Evolutionary conservation across 2,329 filamentous ascomycete genomes (phyloP).

Genomic region (Stagonosporopsis chrysanthemi): DNA sequence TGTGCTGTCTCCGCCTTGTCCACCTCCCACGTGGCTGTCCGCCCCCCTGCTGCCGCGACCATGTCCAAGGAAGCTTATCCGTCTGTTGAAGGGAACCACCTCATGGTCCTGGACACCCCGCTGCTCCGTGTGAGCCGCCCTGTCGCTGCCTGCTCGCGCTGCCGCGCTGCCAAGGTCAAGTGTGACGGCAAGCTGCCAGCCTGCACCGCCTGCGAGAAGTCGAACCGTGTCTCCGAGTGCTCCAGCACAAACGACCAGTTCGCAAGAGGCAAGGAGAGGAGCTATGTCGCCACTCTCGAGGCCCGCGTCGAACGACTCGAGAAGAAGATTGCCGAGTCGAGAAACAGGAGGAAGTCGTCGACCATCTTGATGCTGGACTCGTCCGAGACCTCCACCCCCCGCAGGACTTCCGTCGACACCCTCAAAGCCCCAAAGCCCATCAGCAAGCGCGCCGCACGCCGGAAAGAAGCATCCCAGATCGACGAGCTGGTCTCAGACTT

Average conservation of each 20-base stretch:
- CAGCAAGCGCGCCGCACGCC: constrained; percentile 54
- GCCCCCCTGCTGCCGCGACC: background rate
- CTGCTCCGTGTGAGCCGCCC: constrained; percentile 77
- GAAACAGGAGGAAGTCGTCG: constrained; percentile 75
- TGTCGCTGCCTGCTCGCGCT: constrained; percentile 81
- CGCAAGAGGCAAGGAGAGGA: constrained; percentile 91
- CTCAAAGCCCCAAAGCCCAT: constrained; percentile 42
- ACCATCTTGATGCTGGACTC: constrained; percentile 71
- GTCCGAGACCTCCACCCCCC: constrained; percentile 61
- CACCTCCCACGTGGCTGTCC: constrained; percentile 8
- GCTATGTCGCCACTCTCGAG: constrained; percentile 96
- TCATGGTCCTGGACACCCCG: constrained; percentile 62
- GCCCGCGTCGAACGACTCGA: constrained; percentile 88
- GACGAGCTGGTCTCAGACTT: constrained; percentile 94
- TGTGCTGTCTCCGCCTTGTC: background rate
- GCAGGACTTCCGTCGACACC: constrained; percentile 51
- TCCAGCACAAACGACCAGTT: constrained; percentile 96
- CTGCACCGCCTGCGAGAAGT: constrained; percentile 93
- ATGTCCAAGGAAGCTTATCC: constrained; percentile 17
- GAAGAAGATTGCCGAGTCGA: constrained; percentile 70
- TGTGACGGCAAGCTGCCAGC: constrained; percentile 96
- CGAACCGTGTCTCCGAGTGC: constrained; percentile 84
- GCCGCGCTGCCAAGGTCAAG: constrained; percentile 93
- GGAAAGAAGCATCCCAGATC: constrained; percentile 81
- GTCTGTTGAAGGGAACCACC: constrained; percentile 12